Conservation (phyloP, 2,329 filamentous ascomycete genomes). For the Fusarium multiceps region DNA sequence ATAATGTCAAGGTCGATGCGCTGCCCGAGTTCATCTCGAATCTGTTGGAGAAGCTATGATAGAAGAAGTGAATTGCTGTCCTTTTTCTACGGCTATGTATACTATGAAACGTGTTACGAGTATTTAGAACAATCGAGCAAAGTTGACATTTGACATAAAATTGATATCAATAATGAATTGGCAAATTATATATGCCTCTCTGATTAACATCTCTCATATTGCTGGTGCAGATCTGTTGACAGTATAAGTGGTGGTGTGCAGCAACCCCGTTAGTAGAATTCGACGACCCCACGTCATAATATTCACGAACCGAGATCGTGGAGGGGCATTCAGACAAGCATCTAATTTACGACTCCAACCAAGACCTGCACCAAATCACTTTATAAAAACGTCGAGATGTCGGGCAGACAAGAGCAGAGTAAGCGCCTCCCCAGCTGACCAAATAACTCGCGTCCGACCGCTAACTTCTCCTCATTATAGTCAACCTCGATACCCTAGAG, state of each 20-base stretch:
- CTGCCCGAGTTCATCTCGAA: constrained; percentile 58
- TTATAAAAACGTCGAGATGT: constrained; percentile 43
- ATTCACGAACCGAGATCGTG: constrained; percentile 45
- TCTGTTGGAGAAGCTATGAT: constrained; percentile 62
- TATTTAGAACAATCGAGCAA: neutral
- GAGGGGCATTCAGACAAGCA: constrained; percentile 41
- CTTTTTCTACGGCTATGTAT: constrained; percentile 11
- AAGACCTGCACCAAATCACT: constrained; percentile 14
- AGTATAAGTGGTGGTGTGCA: neutral
- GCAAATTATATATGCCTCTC: neutral
- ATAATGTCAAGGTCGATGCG: constrained; percentile 63
- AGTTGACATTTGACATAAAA: neutral
- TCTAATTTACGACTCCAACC: constrained; percentile 8
- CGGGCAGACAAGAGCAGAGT: constrained; percentile 52
- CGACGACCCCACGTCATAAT: constrained; percentile 48
- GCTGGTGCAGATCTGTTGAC: neutral
- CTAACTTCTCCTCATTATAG: constrained; percentile 48
- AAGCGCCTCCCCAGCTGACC: neutral
- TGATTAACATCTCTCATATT: neutral
- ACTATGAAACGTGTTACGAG: neutral
- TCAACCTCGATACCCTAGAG: constrained; percentile 79
- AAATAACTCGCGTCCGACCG: neutral
- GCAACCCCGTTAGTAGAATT: constrained; percentile 49
- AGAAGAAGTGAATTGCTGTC: neutral
- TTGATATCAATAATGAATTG: neutral